Conservation (phyloP, 768 basidiomycete species). For the Lactarius quietus region DNA sequence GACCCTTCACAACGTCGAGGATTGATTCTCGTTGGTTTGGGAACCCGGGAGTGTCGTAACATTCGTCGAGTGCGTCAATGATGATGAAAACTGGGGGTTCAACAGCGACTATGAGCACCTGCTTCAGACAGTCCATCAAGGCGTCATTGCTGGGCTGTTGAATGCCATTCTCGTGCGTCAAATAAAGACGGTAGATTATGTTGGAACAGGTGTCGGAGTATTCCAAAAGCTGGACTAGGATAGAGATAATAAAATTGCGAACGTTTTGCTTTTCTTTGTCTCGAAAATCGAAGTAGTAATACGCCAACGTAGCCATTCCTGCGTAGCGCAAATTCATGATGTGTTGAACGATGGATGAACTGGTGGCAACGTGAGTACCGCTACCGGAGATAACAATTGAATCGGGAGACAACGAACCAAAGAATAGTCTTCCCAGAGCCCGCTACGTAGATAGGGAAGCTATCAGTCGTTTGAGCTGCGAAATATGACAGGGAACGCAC, state of each 20-base stretch:
- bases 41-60: neutral
- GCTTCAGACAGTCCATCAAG: neutral
- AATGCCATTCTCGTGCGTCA: neutral
- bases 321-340: neutral
- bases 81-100: neutral
- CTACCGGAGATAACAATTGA: neutral
- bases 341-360: neutral
- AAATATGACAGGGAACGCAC: neutral
- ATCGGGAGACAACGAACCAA: neutral
- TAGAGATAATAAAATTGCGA: neutral
- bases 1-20: neutral
- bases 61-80: constrained; percentile 5
- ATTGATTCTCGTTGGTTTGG: neutral
- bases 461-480: neutral
- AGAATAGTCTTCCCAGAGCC: constrained; percentile 5
- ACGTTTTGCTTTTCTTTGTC: constrained; percentile 1
- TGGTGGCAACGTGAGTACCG: neutral
- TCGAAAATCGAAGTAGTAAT: constrained; percentile 8
- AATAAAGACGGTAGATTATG: neutral
- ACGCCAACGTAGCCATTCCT: constrained; percentile 1
- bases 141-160: neutral
- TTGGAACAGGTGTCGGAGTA: neutral
- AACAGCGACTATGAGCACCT: neutral
- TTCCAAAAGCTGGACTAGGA: neutral
- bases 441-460: neutral